phyloP scores from a whole-genome alignment of 495 filamentous ascomycete genomes.

The Hyaloscypha hepaticicola region DNA sequence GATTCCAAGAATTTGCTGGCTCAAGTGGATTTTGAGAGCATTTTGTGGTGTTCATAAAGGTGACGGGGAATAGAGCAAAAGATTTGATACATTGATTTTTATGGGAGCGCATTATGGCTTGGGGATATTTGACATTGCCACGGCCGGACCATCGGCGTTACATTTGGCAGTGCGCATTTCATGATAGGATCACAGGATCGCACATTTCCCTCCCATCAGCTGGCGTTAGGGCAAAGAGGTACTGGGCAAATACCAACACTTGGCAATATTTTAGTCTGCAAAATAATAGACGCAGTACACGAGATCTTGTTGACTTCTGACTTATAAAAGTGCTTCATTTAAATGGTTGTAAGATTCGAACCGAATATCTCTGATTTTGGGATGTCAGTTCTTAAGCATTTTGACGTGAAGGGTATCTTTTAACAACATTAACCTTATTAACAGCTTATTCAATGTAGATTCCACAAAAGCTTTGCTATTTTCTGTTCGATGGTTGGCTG shows the following conservation, averaged over 20 bases:
- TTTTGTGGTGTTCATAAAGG: background rate
- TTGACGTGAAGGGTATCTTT: too few species aligned
- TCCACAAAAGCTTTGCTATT: too few species aligned
- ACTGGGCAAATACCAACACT: background rate
- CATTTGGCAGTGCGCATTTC: background rate
- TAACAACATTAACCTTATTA: too few species aligned
- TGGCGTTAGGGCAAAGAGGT: background rate
- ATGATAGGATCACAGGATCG: too few species aligned
- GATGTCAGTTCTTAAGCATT: too few species aligned
- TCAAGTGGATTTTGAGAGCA: conserved; percentile 1
- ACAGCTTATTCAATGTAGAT: too few species aligned
- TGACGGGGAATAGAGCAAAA: background rate
- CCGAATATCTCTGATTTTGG: too few species aligned
- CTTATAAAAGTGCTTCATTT: too few species aligned
- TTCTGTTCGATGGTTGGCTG: too few species aligned
- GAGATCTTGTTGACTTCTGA: background rate
- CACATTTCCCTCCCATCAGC: background rate
- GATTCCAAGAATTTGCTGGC: conserved; percentile 26
- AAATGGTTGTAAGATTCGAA: too few species aligned
- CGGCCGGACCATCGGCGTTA: background rate
- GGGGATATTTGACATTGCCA: background rate
- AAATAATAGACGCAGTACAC: background rate
- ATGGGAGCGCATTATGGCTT: background rate
- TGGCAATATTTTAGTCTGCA: background rate
- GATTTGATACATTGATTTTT: background rate